phyloP scores from a whole-genome alignment of 331 rosid species.

The Malus hybrid region DNA sequence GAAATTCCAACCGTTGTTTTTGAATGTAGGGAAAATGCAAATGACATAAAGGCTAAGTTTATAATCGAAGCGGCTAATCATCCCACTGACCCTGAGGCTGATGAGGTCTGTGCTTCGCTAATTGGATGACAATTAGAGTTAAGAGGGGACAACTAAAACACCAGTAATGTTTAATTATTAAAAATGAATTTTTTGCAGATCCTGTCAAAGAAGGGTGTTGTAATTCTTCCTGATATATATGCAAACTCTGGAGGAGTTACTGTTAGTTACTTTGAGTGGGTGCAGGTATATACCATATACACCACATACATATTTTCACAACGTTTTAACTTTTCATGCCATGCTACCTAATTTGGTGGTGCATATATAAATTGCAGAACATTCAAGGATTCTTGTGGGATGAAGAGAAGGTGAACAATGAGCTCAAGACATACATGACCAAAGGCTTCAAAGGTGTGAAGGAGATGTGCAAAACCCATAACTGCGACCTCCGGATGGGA shows the following conservation, averaged over 20 bases:
- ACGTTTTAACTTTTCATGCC: neutral
- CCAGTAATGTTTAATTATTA: neutral
- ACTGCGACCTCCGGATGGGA: conserved; percentile 89
- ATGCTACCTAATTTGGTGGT: neutral
- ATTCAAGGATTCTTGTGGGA: conserved; percentile 99
- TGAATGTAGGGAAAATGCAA: conserved; percentile 68
- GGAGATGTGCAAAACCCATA: conserved; percentile 76
- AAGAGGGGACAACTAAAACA: neutral
- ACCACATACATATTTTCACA: neutral
- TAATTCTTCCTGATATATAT: conserved; percentile 86
- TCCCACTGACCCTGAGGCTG: conserved; percentile 96
- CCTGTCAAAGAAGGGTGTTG: conserved; percentile 70
- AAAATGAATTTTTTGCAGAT: conserved; percentile 35
- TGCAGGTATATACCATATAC: conserved; percentile 48
- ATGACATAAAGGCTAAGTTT: conserved; percentile 72
- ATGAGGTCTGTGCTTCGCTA: conserved; percentile 45
- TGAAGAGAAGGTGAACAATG: conserved; percentile 78
- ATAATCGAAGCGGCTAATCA: conserved; percentile 95
- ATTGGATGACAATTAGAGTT: neutral
- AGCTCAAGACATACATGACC: conserved; percentile 65
- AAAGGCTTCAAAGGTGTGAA: conserved; percentile 75
- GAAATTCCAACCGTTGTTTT: neutral
- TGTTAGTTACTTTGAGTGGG: conserved; percentile 97
- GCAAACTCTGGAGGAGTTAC: conserved; percentile 99
- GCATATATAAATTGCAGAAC: conserved; percentile 42